Evolutionary conservation across 2,329 filamentous ascomycete genomes (phyloP), one percentile per base, ranked within the genome.

Genomic region (Colletotrichum tropicale): DNA sequence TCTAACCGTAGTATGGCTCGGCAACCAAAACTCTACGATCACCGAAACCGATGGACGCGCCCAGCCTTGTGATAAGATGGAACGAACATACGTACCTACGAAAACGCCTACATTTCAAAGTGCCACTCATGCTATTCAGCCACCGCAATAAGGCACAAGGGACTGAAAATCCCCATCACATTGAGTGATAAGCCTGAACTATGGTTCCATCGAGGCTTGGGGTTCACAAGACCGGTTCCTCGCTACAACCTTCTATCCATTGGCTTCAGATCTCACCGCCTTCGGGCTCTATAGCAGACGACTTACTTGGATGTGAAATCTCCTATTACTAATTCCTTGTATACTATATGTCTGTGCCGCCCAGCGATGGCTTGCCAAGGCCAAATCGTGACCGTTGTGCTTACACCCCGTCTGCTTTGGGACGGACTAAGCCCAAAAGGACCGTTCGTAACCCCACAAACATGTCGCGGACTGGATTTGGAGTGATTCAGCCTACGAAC

Each of bases 1-100:
- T 21, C 3, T 8, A 0, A 8, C 43, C 2, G 10, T 1, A 0
- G n/a, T 48, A 13, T 13, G 0, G 18, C 10, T 4, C n/a, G 43
- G 1, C n/a, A 21, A 8, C n/a, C 1, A 21, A 21, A 48, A 48
- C 6, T 13, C 10, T 7, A 43, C n/a, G 10, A 48, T 13, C n/a
- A 13, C n/a, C 10, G n/a, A 48, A 1, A 8, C 7, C 43, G 18
- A 48, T 21, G n/a, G n/a, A 4, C 1, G 6, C 43, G 43, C 43
- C 43, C n/a, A 48, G n/a, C 10, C 43, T 48, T 48, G n/a, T 21
- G 43, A 21, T 34, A 36, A 7, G 34, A 36, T 36, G 15, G 18
- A 4, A 48, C 9, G 9, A 12, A 43, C 9, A 43, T n/a, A 0
- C 18, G 18, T 43, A 16, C 4, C 38, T n/a, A 0, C 38, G 18